Evolutionary conservation across 208 protist genomes (phyloP), one percentile per base, ranked within the genome.

Genomic region (Acanthamoeba royreba): DNA sequence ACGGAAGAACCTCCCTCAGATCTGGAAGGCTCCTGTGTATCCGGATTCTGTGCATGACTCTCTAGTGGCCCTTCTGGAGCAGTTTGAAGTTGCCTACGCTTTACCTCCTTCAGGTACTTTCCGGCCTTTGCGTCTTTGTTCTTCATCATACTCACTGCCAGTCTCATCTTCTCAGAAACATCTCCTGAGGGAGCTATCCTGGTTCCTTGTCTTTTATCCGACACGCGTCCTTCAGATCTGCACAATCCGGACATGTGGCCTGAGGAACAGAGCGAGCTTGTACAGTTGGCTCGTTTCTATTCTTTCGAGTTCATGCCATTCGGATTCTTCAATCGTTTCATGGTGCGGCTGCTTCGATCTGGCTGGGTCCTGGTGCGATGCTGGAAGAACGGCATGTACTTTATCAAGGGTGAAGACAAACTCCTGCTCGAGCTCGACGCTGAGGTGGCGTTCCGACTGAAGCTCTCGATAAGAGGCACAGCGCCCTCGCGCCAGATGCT

Each of bases 221-320:
- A 88, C n/a, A 47, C 11, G 22, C 49, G 49, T 9, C 79, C 79
- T 2, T 42, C 79, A 17, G 79, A 88, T 33, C 79, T 66, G 31
- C 47, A 90, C 49, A 90, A 38, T 28, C 40, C 55, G 4, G 83
- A 58, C 35, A 38, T 66, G 52, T 58, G 83, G 52, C 55, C 83
- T 33, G 25, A 66, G 47, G 52, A 42, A 28, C 38, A 45, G 35
- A 66, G 25, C 49, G 79, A 90, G 35, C 52, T 90, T 25, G 55
- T 58, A 33, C 55, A 58, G 40, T 31, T 92, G 7, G 17, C 15
- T 28, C 87, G 87, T 40, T 52, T 79, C 43, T 92, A 81, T 52
- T 92, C 87, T 7, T 92, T 92, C 58, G 63, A 92, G 2, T 92
- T 92, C 35, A 58, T 92, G 40, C 87, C 87, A 11, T 79, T 92